Conservation (phyloP, 2,329 filamentous ascomycete genomes). For the Elsinoe ampelina region DNA sequence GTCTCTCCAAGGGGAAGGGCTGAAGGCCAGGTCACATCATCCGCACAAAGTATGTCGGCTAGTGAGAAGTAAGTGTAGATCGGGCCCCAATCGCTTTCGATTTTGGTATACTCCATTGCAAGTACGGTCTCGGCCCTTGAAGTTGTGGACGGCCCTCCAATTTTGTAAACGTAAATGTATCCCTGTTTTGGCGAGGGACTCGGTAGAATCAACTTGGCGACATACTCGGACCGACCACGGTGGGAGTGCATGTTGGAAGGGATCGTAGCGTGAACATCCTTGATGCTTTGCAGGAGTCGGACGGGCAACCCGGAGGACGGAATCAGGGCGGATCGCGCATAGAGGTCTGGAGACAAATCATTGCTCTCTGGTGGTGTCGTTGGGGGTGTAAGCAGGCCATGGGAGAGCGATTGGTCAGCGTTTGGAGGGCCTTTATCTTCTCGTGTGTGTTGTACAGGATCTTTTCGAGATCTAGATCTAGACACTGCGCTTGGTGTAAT, state of each 20-base stretch:
- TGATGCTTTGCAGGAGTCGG: not conserved
- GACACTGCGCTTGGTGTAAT: not conserved
- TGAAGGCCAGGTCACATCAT: not conserved
- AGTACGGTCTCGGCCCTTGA: not conserved
- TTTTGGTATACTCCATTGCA: not conserved
- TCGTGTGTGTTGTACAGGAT: not conserved
- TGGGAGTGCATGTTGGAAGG: conserved; percentile 56
- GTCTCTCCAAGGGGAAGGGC: not conserved
- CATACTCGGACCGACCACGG: conserved; percentile 58
- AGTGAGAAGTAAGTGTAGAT: conserved; percentile 17
- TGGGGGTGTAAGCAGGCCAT: not conserved
- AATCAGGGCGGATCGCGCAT: no score
- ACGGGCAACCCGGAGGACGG: not conserved
- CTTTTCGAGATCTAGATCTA: not conserved
- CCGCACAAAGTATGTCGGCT: not conserved
- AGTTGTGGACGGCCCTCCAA: not conserved
- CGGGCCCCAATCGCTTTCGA: conserved; percentile 12
- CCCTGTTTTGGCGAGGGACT: conserved; percentile 59
- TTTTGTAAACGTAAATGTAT: conserved; percentile 87
- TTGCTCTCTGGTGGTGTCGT: not conserved
- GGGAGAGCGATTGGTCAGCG: not conserved
- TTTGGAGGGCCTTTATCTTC: not conserved
- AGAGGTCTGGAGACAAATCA: no score
- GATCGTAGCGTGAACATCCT: conserved; percentile 37
- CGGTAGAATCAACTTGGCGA: conserved; percentile 63